phyloP scores from a whole-genome alignment of 192 early-diverging fungal species.

The Backusella luteola region DNA sequence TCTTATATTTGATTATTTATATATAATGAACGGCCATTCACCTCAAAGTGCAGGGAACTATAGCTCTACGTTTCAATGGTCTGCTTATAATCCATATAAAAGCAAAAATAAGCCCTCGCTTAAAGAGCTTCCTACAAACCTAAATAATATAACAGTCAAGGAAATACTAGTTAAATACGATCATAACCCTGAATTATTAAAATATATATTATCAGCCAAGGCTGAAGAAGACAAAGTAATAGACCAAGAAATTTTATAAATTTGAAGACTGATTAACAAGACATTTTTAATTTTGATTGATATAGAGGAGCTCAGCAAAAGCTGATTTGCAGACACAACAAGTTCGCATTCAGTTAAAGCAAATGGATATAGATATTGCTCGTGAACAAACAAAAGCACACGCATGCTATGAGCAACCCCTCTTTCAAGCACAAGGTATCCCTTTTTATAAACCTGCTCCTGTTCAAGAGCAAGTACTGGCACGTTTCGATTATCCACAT shows the following conservation, averaged over 20 bases:
- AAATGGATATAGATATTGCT: conserved; percentile 23
- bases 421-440: background rate
- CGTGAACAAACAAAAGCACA: conserved; percentile 18
- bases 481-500: conserved; percentile 16
- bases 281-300: background rate
- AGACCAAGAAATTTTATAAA: background rate
- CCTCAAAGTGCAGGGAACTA: background rate
- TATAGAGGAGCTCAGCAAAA: conserved; percentile 12
- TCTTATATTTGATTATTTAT: background rate
- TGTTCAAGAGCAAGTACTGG: conserved; percentile 23
- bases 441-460: conserved; percentile 14
- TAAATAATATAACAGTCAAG: background rate
- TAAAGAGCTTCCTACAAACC: background rate
- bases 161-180: conserved; percentile 14
- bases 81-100: conserved; percentile 1
- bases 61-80: conserved; percentile 18
- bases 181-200: conserved; percentile 13
- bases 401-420: conserved; percentile 6
- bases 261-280: background rate
- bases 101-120: background rate
- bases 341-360: conserved; percentile 23
- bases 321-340: conserved; percentile 13
- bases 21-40: background rate
- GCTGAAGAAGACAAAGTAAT: conserved; percentile 19
- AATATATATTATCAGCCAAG: conserved; percentile 19